Evolutionary conservation across 2,329 filamentous ascomycete genomes (phyloP).

Genomic region (Graphilbum ipis-grandicollis): DNA sequence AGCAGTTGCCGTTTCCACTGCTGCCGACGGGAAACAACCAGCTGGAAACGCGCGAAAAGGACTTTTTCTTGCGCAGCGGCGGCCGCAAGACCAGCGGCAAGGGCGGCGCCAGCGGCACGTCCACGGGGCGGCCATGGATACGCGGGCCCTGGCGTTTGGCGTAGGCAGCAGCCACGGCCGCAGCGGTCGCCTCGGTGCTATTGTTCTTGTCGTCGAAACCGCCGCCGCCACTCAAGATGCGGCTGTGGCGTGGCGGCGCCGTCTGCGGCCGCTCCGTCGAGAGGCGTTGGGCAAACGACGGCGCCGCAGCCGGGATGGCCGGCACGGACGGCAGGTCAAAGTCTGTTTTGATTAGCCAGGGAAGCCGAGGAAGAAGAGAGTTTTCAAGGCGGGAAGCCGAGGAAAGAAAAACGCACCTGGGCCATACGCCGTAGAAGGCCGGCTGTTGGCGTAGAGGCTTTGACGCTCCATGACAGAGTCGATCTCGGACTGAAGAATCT

Average conservation of each 20-base stretch:
- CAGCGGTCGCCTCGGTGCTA: constrained; percentile 8
- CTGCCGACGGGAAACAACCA: constrained; percentile 33
- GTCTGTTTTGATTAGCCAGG: no score
- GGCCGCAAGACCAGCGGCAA: constrained; percentile 41
- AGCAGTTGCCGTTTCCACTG: no score
- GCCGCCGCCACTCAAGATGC: constrained; percentile 7
- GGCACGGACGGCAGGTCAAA: constrained; percentile 28
- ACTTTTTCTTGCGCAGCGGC: constrained; percentile 48
- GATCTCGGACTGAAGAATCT: constrained; percentile 39
- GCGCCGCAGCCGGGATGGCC: constrained; percentile 35
- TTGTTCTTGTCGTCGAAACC: constrained; percentile 7
- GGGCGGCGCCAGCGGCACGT: constrained; percentile 32
- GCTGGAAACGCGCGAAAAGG: constrained; percentile 42
- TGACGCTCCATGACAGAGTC: constrained; percentile 42
- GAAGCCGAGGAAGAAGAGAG: no score
- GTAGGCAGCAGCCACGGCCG: constrained; percentile 1
- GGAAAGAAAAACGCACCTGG: constrained; percentile 12
- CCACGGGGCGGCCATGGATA: constrained; percentile 13
- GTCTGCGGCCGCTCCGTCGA: constrained; percentile 25
- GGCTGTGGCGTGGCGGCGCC: constrained; percentile 11
- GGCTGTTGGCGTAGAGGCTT: constrained; percentile 35
- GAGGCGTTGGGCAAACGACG: constrained; percentile 39
- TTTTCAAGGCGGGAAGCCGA: no score
- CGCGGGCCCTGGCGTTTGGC: constrained; percentile 3
- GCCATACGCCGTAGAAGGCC: constrained; percentile 33